Evolutionary conservation across 1,139 yeast genomes (phyloP).

Genomic region (Blastobotrys indianensis): DNA sequence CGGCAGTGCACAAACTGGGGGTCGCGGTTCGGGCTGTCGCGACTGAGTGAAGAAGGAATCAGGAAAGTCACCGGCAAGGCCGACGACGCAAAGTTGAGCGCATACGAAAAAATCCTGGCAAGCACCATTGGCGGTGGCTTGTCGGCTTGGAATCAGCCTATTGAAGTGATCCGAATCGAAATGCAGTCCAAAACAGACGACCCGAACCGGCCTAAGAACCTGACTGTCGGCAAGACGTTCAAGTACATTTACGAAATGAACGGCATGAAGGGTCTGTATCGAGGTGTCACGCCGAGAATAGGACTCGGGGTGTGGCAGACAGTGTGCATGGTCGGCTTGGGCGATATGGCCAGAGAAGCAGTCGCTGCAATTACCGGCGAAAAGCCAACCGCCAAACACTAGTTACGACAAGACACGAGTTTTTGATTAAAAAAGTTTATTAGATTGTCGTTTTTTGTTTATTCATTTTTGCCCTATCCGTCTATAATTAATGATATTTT

Average conservation of each 20-base stretch:
- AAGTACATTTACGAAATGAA: conserved; percentile 74
- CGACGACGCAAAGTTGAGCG: conserved; percentile 56
- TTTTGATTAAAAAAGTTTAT: neutral
- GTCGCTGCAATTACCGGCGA: conserved; percentile 56
- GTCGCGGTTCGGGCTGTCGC: conserved; percentile 85
- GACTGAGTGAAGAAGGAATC: conserved; percentile 85
- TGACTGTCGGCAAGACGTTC: conserved; percentile 73
- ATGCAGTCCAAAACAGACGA: conserved; percentile 92
- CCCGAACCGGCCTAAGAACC: conserved; percentile 91
- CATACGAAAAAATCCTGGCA: conserved; percentile 78
- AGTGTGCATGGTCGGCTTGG: conserved; percentile 97
- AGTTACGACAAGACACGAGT: no score
- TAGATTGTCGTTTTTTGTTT: neutral
- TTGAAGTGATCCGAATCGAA: conserved; percentile 94
- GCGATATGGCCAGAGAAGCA: conserved; percentile 77
- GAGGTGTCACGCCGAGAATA: conserved; percentile 96
- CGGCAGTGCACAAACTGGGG: conserved; percentile 99
- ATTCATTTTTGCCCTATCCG: neutral
- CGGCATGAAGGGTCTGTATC: conserved; percentile 85
- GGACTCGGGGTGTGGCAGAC: conserved; percentile 98
- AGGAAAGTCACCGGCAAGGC: conserved; percentile 57
- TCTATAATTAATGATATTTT: no score
- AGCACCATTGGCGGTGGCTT: conserved; percentile 94
- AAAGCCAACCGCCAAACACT: conserved; percentile 44
- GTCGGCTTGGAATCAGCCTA: conserved; percentile 98